Evolutionary conservation across 192 early-diverging fungal species (phyloP), one percentile per base, ranked within the genome.

Genomic region (Thamnidium elegans): DNA sequence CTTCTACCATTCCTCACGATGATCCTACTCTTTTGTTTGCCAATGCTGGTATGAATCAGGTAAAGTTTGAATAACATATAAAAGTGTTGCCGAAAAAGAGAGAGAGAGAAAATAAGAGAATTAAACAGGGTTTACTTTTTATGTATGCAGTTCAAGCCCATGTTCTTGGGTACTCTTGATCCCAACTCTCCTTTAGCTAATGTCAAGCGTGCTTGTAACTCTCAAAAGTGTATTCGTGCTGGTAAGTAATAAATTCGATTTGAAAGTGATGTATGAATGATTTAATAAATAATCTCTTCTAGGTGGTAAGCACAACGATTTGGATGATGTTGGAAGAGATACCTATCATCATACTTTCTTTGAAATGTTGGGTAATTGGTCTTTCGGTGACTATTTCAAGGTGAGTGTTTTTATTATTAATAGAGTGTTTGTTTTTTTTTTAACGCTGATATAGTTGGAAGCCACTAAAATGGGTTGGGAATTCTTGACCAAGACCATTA

Each of bases 331-430:
- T 21, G 96, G 96, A 62, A 94, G 91, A 72, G 96, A 99, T 73
- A 90, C 90, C 6, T 99, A 99, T 77, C 96, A 99, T 81, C 96
- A 99, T 77, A 99, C 96, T 45, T 99, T 97, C 84, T 99, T 99
- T 81, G 96, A 99, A 78, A 99, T 99, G 96, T 82, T 99, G 75
- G 96, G 96, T 63, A 99, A 99, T 87, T 99, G 96, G 96, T 97
- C 94, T n/a, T 99, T 99, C 77, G 94, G 96, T 63, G 92, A 99
- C 71, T 97, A 99, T 79, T 99, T 99, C 78, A 99, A 99, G 87
- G 88, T 84, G 30, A 36, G 14, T 21, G 9, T 52, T 23, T 52
- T 26, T 9, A n/a, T 23, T 52, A 26, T 52, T 9, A 11, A 52
- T 0, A 26, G 50, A 52, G 9, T 21, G 32, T 6, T 0, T 26